Evolutionary conservation across 163 green algal genomes (phyloP), one percentile per base, ranked within the genome.

Genomic region (Scenedesmus sp.): DNA sequence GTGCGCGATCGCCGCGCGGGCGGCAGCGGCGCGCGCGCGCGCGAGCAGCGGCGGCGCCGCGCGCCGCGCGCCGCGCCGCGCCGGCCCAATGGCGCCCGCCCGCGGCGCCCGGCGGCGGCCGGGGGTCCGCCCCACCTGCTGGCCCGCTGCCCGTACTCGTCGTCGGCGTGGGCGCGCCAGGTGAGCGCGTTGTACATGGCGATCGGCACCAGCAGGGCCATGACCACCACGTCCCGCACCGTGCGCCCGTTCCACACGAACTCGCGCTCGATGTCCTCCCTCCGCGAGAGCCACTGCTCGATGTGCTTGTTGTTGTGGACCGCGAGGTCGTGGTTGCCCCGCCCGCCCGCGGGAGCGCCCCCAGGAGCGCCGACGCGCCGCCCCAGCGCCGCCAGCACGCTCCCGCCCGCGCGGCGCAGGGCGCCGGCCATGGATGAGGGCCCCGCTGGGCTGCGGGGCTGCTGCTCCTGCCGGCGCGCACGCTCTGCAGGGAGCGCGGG

Each of bases 281-380:
- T 70, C 28, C 75, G 66, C 5, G 77, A 75, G 22, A 83, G 80
- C 84, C 85, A 90, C 34, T 88, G 60, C 77, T 93, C 88, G 5
- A 93, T 44, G 50, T 72, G 89, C 79, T 93, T 93, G 83, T 93
- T 93, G 18, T 76, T 63, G 76, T 92, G 89, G 11, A 88, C 86
- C 4, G 77, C 75, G 28, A 92, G 34, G 63, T 92, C 80, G 26
- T 76, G 75, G 45, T 10, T 22, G 50, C 69, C 53, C 39, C 42
- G 33, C 67, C 64, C 50, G 2, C 54, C 36, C 17, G 39, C n/a
- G 50, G 20, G 47, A 26, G 2, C 24, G 34, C 67, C 44, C 29
- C 29, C 29, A 28, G 22, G 44, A 26, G 33, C 28, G 44, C 67
- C 33, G 33, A 76, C n/a, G 18, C 67, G 42, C 51, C 54, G 51